Evolutionary conservation across 768 basidiomycete species (phyloP).

Genomic region (Termitomyces sp.): DNA sequence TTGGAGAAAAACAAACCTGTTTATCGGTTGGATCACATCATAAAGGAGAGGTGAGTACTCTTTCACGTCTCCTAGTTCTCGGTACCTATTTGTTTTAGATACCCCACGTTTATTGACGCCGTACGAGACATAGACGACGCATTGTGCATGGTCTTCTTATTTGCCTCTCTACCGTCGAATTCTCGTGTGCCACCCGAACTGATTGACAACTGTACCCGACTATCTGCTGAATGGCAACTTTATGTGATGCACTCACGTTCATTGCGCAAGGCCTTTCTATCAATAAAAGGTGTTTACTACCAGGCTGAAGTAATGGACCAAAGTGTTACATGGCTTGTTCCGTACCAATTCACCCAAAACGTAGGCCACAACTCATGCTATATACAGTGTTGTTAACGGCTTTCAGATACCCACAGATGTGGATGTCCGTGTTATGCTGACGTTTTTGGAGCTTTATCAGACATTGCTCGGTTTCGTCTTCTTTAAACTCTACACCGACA

Average conservation of each 20-base stretch:
- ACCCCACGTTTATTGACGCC: constrained; percentile 95
- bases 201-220: constrained; percentile 83
- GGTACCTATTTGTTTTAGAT: constrained; percentile 42
- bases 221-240: constrained; percentile 94
- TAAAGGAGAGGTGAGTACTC: constrained; percentile 82
- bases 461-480: constrained; percentile 93
- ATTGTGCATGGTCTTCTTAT: constrained; percentile 90
- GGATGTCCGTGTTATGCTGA: constrained; percentile 96
- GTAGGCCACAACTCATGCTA: constrained; percentile 37
- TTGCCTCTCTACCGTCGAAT: constrained; percentile 86
- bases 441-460: constrained; percentile 97
- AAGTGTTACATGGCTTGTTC: constrained; percentile 91
- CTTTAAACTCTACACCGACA: constrained; percentile 98
- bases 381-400: constrained; percentile 4
- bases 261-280: constrained; percentile 88
- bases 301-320: constrained; percentile 95
- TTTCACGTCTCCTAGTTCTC: background rate
- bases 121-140: constrained; percentile 96
- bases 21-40: constrained; percentile 90
- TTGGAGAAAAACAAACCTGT: constrained; percentile 90
- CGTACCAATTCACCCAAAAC: constrained; percentile 94
- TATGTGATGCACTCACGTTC: constrained; percentile 86
- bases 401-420: constrained; percentile 87
- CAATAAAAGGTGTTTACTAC: constrained; percentile 97
- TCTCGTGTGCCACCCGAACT: constrained; percentile 75